A percentile compares a stretch with the other conserved stretches of the same genome.
Conservation (phyloP, 139 green algal species). For the Chlamydomonas asymmetrica region DNA sequence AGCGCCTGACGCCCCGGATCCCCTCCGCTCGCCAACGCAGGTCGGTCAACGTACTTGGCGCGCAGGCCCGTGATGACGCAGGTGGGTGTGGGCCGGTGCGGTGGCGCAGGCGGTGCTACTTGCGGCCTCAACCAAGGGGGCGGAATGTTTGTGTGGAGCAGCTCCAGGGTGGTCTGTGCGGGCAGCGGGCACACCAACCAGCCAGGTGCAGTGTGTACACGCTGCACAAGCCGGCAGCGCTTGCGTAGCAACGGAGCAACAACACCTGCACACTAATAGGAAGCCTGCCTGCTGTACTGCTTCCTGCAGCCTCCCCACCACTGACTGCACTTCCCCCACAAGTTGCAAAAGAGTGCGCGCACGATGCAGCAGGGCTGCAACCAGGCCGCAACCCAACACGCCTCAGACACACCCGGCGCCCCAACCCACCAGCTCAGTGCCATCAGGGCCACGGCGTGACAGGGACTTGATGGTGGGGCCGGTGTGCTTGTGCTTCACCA, state of each 20-base stretch:
- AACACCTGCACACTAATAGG: too few relatives aligned
- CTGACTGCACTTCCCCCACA: too few relatives aligned
- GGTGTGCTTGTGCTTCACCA: slow-evolving; percentile 48
- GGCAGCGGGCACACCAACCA: background rate
- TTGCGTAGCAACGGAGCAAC: too few relatives aligned
- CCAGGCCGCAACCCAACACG: too few relatives aligned
- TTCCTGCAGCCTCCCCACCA: too few relatives aligned
- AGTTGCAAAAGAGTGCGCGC: too few relatives aligned
- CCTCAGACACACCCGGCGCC: background rate
- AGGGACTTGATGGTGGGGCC: slow-evolving; percentile 60
- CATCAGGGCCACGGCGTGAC: slow-evolving; percentile 1
- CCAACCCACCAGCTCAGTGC: slow-evolving; percentile 8
- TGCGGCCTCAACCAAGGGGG: slow-evolving; percentile 29
- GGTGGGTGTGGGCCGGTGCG: slow-evolving; percentile 7
- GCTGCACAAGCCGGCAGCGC: background rate
- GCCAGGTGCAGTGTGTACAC: too few relatives aligned
- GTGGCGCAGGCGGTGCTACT: slow-evolving; percentile 11
- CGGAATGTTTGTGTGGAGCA: slow-evolving; percentile 28
- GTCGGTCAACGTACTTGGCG: slow-evolving; percentile 34
- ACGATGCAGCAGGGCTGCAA: too few relatives aligned
- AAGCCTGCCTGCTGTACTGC: too few relatives aligned
- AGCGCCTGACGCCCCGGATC: too few relatives aligned
- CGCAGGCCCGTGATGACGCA: slow-evolving; percentile 36
- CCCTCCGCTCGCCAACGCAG: too few relatives aligned
- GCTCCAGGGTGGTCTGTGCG: slow-evolving; percentile 34